Evolutionary conservation across 257 asterid species (phyloP).

Genomic region (Gynochthodes officinalis): DNA sequence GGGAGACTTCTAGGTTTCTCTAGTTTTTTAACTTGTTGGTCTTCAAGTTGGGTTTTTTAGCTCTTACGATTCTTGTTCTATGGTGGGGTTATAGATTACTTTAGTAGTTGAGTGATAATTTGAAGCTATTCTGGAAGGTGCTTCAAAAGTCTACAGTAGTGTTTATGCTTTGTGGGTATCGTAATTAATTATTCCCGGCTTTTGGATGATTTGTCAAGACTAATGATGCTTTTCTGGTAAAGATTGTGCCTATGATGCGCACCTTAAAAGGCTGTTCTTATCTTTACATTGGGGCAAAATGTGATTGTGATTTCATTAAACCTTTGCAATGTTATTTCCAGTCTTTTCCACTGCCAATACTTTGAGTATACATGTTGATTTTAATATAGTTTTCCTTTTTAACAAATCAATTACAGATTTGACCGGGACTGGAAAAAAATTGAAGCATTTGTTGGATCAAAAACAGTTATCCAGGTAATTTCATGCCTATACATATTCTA

Average conservation of each 20-base stretch:
- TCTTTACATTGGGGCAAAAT: not conserved
- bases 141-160: not conserved
- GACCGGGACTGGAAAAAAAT: constrained; percentile 95
- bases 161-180: not conserved
- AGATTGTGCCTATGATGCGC: not conserved
- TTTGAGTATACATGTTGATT: not conserved
- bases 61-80: not conserved
- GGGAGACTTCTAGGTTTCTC: not conserved
- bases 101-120: not conserved
- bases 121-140: not conserved
- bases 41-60: not conserved
- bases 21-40: not conserved
- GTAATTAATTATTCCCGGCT: not conserved
- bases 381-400: not conserved
- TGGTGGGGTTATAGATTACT: not conserved
- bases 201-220: not conserved
- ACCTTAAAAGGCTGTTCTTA: not conserved
- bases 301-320: not conserved
- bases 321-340: not conserved
- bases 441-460: constrained; percentile 79
- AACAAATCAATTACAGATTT: constrained; percentile 41
- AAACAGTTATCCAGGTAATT: constrained; percentile 75
- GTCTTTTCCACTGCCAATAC: not conserved
- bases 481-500: not conserved
- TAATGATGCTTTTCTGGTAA: not conserved